phyloP scores from a whole-genome alignment of 129 eudicot genomes.

The Arctium lappa region DNA sequence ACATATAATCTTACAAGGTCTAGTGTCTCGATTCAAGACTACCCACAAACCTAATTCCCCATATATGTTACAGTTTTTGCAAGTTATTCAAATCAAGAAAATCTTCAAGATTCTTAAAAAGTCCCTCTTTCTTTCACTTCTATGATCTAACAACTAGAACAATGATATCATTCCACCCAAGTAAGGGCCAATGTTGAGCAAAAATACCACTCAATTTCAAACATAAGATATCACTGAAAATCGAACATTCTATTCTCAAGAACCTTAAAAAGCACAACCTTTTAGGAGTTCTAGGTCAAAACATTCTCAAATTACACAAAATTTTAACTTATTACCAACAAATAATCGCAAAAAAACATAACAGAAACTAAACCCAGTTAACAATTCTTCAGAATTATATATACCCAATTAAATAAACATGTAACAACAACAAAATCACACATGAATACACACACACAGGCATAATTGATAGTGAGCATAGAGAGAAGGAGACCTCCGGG shows the following conservation, averaged over 20 bases:
- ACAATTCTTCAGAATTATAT: background rate
- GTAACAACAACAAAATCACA: background rate
- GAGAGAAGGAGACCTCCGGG: conserved; percentile 46
- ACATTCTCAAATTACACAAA: conserved; percentile 19
- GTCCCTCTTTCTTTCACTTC: background rate
- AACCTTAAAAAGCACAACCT: conserved; percentile 5
- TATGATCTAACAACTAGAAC: background rate
- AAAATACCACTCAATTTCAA: conserved; percentile 1
- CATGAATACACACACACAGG: background rate
- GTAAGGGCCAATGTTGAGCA: background rate
- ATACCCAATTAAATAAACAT: background rate
- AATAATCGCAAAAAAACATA: background rate
- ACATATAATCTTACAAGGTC: too few relatives aligned
- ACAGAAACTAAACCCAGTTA: background rate
- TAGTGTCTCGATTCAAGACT: background rate
- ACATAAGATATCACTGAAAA: background rate
- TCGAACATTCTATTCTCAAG: background rate
- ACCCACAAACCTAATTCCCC: background rate
- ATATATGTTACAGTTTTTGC: background rate
- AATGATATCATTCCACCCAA: background rate
- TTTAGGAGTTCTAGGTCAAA: conserved; percentile 29
- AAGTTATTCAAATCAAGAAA: background rate
- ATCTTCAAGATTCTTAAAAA: background rate
- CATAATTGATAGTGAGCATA: background rate
- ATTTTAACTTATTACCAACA: conserved; percentile 17